These are phyloP conservation scores for Mercurialis annua DNA, from an alignment of 345 rosid genomes.

Conservation along the genomic window DNA sequence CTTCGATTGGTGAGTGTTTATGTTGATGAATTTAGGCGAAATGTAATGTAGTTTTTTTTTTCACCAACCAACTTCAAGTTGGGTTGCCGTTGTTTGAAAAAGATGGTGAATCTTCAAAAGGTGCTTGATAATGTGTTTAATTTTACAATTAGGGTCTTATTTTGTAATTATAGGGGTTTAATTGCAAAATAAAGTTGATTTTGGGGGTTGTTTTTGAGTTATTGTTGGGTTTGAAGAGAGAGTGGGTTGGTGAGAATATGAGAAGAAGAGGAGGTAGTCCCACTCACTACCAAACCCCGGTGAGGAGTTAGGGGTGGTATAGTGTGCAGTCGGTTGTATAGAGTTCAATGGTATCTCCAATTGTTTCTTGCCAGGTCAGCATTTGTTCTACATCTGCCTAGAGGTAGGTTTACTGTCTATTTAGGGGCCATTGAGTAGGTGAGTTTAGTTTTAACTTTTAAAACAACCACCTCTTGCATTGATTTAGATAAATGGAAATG, in stretches of 20 bases:
- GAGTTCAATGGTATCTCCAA: neutral
- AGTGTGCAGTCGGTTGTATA: neutral
- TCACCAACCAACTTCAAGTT: slow-evolving; percentile 2
- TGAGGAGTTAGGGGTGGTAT: neutral
- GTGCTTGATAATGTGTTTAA: neutral
- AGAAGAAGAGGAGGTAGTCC: neutral
- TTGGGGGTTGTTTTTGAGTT: neutral
- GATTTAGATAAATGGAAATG: too few species aligned
- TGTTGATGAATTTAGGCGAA: slow-evolving; percentile 5
- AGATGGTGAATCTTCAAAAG: neutral
- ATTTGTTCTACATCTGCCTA: neutral
- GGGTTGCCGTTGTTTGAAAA: neutral
- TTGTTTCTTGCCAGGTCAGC: neutral
- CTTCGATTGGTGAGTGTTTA: neutral
- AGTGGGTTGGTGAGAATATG: slow-evolving; percentile 3
- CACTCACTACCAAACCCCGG: neutral
- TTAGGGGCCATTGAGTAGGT: neutral
- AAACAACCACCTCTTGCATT: too few species aligned
- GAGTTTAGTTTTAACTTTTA: neutral
- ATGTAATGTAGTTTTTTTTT: neutral
- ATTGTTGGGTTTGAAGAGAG: neutral
- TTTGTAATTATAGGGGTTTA: neutral
- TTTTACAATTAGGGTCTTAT: neutral
- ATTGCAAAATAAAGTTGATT: neutral
- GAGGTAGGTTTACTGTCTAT: neutral